Conservation (phyloP, 108 stramenopile genomes). For the Cyclotella kingstonii region DNA sequence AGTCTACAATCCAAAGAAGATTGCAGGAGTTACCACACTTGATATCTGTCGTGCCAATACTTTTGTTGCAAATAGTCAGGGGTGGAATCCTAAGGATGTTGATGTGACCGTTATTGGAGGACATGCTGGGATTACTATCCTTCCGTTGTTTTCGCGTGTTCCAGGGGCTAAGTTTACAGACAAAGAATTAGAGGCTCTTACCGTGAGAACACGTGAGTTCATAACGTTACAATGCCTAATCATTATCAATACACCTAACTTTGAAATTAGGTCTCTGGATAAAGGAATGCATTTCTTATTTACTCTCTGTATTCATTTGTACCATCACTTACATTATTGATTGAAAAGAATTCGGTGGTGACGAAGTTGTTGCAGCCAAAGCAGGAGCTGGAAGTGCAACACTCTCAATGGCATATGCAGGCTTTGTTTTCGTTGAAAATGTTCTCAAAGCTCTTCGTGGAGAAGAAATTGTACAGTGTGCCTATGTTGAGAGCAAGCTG, state of each 20-base stretch:
- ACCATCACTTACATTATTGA: neutral
- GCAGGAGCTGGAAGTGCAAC: conserved; percentile 98
- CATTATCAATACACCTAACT: no score
- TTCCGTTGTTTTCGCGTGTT: conserved; percentile 96
- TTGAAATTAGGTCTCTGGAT: no score
- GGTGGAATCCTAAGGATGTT: conserved; percentile 78
- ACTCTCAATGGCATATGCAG: conserved; percentile 98
- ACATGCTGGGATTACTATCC: conserved; percentile 99
- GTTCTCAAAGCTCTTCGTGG: conserved; percentile 93
- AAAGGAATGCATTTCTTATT: conserved; percentile 8
- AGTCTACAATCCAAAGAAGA: conserved; percentile 92
- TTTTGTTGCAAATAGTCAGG: conserved; percentile 92
- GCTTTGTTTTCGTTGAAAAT: conserved; percentile 89
- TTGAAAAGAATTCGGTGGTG: conserved; percentile 93
- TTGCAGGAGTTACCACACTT: conserved; percentile 98
- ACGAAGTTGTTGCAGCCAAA: conserved; percentile 99
- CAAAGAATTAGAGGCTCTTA: conserved; percentile 87
- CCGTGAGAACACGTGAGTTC: conserved; percentile 84
- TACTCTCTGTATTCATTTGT: neutral
- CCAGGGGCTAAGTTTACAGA: conserved; percentile 83
- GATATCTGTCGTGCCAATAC: conserved; percentile 99
- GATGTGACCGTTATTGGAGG: conserved; percentile 98
- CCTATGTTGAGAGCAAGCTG: conserved; percentile 91
- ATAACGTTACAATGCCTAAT: no score
- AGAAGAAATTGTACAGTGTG: conserved; percentile 88